Base-by-base conservation (phyloP, 2,329 filamentous ascomycete genomes). In the Hypoxylon sp. region DNA sequence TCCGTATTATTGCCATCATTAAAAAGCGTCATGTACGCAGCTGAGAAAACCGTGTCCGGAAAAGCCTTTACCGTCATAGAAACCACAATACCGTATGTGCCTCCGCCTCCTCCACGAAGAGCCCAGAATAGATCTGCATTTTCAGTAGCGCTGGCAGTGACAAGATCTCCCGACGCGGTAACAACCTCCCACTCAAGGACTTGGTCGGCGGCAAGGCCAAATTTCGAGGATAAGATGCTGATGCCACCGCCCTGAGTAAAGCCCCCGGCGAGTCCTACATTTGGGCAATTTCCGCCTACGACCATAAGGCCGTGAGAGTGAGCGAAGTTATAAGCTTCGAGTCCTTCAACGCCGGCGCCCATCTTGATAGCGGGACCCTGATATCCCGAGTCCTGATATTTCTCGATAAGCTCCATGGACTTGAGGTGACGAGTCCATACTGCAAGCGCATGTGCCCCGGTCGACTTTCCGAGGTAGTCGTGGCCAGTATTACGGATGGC, bases 61-160 rank as follows among this genome's bases (percentile, higher is more conserved):
- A 35, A 62, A 10, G 69, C 65, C 29, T 68, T 71, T 5, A 66
- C 31, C 0, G 59, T 63, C 22, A 71, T 46, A 1, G 68, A 69
- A 10, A 83, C 76, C 1, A 90, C 86, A 2, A 90, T 80, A 2
- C 82, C 88, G 70, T 85, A 91, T 33, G 83, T 90, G 14, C 87
- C 86, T 5, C 83, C 85, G 2, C 89, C 88, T 0, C 88, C 88
- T 5, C 88, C 88, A 54, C 81, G 81, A 1, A 90, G 77, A 1
- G 89, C 89, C 88, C 88, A 92, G 79, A 87, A 91, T 1, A 91
- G 80, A 59, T 91, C 88, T 0, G 80, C 62, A 70, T 90, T 86
- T 42, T 84, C 69, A 0, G 74, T 75, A 0, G 79, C 80, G 9
- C 80, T 84, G 0, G 87, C 87, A 1, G 77, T 83, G 1, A 88